These are phyloP conservation scores for Colletotrichum incanum DNA, from an alignment of 2,329 filamentous ascomycete genomes.

Conservation along the genomic window DNA sequence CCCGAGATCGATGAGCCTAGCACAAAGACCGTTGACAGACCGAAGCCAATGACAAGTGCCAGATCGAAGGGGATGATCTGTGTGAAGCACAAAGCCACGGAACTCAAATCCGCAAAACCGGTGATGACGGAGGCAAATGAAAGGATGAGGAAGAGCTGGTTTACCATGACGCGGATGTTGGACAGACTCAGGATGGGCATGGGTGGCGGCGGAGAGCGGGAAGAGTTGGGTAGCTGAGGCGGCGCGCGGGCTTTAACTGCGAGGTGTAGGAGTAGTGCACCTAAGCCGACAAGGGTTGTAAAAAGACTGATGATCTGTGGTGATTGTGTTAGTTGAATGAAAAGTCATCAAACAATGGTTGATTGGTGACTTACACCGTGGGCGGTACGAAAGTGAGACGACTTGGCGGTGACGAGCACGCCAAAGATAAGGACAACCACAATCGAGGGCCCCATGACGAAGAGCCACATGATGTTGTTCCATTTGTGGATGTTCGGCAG, in stretches of 20 bases:
- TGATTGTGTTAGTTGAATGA: not conserved
- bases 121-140: slow-evolving; percentile 45
- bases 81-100: slow-evolving; percentile 49
- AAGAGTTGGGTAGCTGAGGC: slow-evolving; percentile 8
- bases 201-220: not conserved
- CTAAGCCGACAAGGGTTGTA: slow-evolving; percentile 47
- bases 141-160: slow-evolving; percentile 49
- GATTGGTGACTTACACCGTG: slow-evolving; percentile 49
- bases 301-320: slow-evolving; percentile 50
- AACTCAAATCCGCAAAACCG: slow-evolving; percentile 51
- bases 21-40: slow-evolving; percentile 46
- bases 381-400: slow-evolving; percentile 49
- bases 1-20: slow-evolving; percentile 46
- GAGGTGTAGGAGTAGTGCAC: slow-evolving; percentile 47
- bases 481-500: slow-evolving; percentile 47
- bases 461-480: slow-evolving; percentile 48
- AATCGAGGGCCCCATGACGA: slow-evolving; percentile 47
- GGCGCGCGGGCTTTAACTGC: slow-evolving; percentile 44
- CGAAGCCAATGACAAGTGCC: slow-evolving; percentile 47
- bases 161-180: slow-evolving; percentile 44
- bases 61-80: slow-evolving; percentile 49
- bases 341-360: rapidly evolving
- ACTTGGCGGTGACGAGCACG: slow-evolving; percentile 44
- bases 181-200: slow-evolving; percentile 17
- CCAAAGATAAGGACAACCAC: slow-evolving; percentile 50